Evolutionary conservation across 306 rosid species (phyloP), one percentile per base, ranked within the genome.

Genomic region (Parietaria judaica): DNA sequence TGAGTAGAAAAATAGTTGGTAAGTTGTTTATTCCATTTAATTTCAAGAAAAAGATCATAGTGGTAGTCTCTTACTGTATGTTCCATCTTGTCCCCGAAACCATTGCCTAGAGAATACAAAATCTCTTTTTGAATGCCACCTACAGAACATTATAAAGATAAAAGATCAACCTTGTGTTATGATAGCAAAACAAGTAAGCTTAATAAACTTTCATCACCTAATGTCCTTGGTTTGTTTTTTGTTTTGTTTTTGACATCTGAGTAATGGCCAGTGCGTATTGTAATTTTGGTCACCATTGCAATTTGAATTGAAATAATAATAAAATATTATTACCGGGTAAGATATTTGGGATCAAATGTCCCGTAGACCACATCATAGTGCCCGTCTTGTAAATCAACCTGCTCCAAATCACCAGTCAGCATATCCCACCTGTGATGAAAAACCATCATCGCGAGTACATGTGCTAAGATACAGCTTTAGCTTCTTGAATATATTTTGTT

Each of bases 61-160:
- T 69, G 66, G 44, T 58, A 8, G 71, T 53, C 8, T 58, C 98
- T 88, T 82, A 92, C 98, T 92, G 61, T 86, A 88, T 70, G 89
- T 80, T 77, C 95, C 96, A 71, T 92, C 95, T 76, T 88, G 96
- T 75, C 81, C 90, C 1, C 71, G 86, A 76, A 92, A 88, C 98
- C 98, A 92, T 74, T 82, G 96, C 84, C 98, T 79, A 41, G 98
- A 85, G 78, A 88, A 88, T 72, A 92, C 44, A 74, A 88, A 92
- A 76, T 92, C 98, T 64, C 88, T 78, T 82, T 82, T 92, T 58
- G 95, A 86, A 59, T 84, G 89, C 95, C 94, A 92, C 81, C 98
- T 92, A 72, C 43, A 72, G 14, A 71, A 46, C 44, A 74, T 38
- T 66, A 14, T 46, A 46, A 13, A 60, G 7, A 45, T 9, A 55